Percentiles rank a stretch among this genome's conserved stretches.
These are phyloP conservation scores for Cladophialophora bantiana DNA, from an alignment of 2,329 filamentous ascomycete species.

Conservation along the genomic window DNA sequence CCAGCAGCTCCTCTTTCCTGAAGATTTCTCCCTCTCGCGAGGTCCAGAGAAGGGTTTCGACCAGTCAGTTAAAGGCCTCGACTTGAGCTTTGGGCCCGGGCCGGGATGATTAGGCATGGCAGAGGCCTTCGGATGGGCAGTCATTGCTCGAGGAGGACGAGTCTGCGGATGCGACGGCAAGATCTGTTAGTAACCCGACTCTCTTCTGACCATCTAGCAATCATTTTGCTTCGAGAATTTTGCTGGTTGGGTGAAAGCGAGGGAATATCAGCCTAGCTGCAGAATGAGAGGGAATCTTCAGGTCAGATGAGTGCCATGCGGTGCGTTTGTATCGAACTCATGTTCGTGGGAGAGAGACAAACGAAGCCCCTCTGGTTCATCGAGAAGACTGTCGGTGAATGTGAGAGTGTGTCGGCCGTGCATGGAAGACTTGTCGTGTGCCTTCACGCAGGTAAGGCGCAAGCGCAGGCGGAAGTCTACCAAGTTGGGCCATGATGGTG, in stretches of 20 bases:
- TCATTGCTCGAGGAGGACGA: background rate
- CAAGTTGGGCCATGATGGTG: background rate
- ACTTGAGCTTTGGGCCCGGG: conserved; percentile 20
- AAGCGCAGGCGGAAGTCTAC: background rate
- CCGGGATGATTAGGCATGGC: conserved; percentile 8
- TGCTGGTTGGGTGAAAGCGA: conserved; percentile 6
- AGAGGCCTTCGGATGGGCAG: background rate
- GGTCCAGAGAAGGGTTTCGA: conserved; percentile 3
- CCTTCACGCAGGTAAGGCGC: background rate
- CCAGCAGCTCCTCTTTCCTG: conserved; percentile 12
- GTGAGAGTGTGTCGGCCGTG: conserved; percentile 3
- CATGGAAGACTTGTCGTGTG: conserved; percentile 14
- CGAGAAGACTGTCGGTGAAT: background rate
- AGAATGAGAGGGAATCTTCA: conserved; percentile 7
- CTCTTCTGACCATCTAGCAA: conserved; percentile 15
- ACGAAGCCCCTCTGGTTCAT: conserved; percentile 15
- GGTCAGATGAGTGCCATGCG: conserved; percentile 27
- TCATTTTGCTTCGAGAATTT: conserved; percentile 16
- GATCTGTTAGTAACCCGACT: conserved; percentile 6
- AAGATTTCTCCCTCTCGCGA: conserved; percentile 6
- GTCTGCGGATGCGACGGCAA: conserved; percentile 14
- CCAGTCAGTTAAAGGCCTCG: conserved; percentile 18
- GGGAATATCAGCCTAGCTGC: conserved; percentile 13
- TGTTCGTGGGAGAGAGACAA: conserved; percentile 21
- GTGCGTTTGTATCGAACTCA: conserved; percentile 25